A percentile compares a stretch with the other conserved stretches of the same genome.
These are phyloP conservation scores for Mycena filopes DNA, from an alignment of 768 basidiomycete species.

Conservation along the genomic window DNA sequence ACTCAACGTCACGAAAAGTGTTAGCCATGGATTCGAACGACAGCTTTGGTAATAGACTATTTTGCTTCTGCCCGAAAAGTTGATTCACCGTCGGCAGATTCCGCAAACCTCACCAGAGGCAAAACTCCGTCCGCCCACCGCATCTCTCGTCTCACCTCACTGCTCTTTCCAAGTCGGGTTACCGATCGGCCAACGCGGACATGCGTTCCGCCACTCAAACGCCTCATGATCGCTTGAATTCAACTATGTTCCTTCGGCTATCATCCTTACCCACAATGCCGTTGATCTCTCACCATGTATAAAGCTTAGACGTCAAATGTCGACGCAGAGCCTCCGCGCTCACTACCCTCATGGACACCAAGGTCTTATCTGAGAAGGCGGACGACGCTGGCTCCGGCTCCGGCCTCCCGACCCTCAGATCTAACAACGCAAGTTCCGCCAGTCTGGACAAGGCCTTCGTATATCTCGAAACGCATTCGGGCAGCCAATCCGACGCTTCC, in stretches of 20 bases:
- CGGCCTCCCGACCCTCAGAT: conserved; percentile 1
- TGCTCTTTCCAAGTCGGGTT: too few relatives aligned
- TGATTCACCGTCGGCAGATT: too few relatives aligned
- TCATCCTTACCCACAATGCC: conserved; percentile 3
- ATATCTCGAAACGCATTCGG: conserved; percentile 24
- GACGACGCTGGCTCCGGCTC: background rate
- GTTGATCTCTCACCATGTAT: conserved; percentile 21
- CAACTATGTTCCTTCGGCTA: background rate
- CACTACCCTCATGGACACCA: conserved; percentile 1
- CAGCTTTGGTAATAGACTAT: too few relatives aligned
- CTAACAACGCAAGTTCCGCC: conserved; percentile 16
- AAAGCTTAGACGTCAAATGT: conserved; percentile 6
- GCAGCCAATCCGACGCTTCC: conserved; percentile 1
- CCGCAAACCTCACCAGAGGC: too few relatives aligned
- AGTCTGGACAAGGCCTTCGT: conserved; percentile 31
- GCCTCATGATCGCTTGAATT: background rate
- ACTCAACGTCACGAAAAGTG: too few relatives aligned
- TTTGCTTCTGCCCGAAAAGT: too few relatives aligned
- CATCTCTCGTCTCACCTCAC: too few relatives aligned
- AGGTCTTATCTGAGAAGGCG: conserved; percentile 2
- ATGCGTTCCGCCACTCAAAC: background rate
- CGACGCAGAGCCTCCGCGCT: background rate
- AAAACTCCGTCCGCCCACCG: too few relatives aligned
- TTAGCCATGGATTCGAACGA: too few relatives aligned
- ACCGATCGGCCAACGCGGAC: too few relatives aligned